Evolutionary conservation across 768 basidiomycete genomes (phyloP), one percentile per base, ranked within the genome.

Genomic region (Tulasnella sp.): DNA sequence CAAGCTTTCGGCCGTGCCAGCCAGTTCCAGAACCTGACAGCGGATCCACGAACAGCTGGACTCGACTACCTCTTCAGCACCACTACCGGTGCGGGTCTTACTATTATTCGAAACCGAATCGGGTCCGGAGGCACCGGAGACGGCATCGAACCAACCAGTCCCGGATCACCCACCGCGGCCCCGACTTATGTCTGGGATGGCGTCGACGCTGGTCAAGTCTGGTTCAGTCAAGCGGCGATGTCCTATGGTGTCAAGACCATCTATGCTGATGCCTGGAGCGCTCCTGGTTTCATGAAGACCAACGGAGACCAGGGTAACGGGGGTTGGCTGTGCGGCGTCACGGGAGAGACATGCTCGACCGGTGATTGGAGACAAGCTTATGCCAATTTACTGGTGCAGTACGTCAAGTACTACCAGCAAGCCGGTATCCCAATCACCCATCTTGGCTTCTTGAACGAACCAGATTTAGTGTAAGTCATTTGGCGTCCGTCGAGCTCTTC

Each of bases 251-350:
- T 74, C 17, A 73, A 19, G 25, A 73, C 49, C 17, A 42, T 77
- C 77, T 77, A 77, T 54, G 77, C 77, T 19, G 73, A 77, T 64
- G 77, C 77, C 7, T 77, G 77, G 77, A 74, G 72, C 52, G 77
- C 77, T 22, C 77, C 77, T 25, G 77, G 77, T 5, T 77, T 73
- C 39, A 77, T 77, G 77, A 77, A 77, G 67, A 77, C 77, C 25
- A 74, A 74, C 37, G 77, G 77, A 8, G 19, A 42, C 11, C 72
- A 77, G n/a, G 31, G 58, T 1, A 70, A 77, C 42, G 77, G 77
- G 31, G 77, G 77, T 1, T 68, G 40, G 1, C 58, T 77, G 5
- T 77, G 77, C 39, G 77, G 77, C 34, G 77, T 77, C 17, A 73
- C 69, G 25, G 77, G 77, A 58, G 52, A 69, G 36, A 77, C 58